Evolutionary conservation across 805 yeast species (phyloP), one percentile per base, ranked within the genome.

Genomic region (Nematodospora valgi): DNA sequence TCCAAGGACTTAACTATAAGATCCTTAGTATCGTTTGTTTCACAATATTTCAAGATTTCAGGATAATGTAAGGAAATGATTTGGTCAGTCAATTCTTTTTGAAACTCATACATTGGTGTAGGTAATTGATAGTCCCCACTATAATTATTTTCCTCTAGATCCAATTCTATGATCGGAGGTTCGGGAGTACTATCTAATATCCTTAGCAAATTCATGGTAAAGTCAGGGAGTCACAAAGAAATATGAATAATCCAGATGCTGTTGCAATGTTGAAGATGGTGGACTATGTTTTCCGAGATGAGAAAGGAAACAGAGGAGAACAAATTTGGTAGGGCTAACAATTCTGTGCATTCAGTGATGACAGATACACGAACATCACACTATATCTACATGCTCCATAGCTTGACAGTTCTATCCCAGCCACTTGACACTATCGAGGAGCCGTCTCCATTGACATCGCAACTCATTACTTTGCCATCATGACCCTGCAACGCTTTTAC

Each of bases 1-100:
- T 78, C 74, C 55, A 91, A 68, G 0, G 94, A 80, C 50, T 86
- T 86, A n/a, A 79, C 66, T 23, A 84, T 74, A 19, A 85, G 76
- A 11, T 66, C 71, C 5, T 59, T 56, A 26, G 62, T 59, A 43
- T 69, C 72, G 38, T 70, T 62, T 32, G 76, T 65, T 54, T 87
- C 95, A 51, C 86, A 88, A 55, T 82, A 89, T 58, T 87, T 81
- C 47, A 91, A 66, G 39, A 91, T 87, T 53, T 89, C 98, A 22
- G 91, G 78, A 54, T 89, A 91, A 59, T 91, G 98, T 26, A 88
- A 66, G 2, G 95, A 85, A 9, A 91, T 85, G 20, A 93, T 88
- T 54, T 88, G 96, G 57, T 91, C 95, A 8, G 89, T 86, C 34
- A 91, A 68, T 49, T 88, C 93, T 49, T 80, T 82, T 54, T 91